Evolutionary conservation across 2,329 filamentous ascomycete genomes (phyloP).

Genomic region (Colletotrichum coccodes): DNA sequence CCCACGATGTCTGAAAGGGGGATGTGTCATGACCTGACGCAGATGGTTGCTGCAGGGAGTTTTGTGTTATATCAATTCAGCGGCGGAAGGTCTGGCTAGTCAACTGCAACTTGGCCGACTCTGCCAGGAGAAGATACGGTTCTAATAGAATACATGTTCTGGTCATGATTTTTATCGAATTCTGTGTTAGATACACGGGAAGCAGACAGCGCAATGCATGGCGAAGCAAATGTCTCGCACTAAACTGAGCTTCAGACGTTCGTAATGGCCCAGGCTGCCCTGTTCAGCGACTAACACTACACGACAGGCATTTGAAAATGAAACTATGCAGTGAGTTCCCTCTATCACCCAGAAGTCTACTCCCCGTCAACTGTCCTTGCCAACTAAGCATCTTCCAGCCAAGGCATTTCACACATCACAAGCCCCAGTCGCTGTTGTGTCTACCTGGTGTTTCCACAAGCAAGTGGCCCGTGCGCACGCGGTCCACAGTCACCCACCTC

Average conservation of each 20-base stretch:
- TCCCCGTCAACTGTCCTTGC: too few relatives aligned
- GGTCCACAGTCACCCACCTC: not conserved
- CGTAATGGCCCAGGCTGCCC: not conserved
- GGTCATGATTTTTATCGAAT: not conserved
- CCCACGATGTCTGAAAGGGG: not conserved
- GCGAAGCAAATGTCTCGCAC: not conserved
- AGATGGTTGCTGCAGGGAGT: not conserved
- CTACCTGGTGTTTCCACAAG: not conserved
- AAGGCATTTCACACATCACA: not conserved
- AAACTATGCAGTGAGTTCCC: too few relatives aligned
- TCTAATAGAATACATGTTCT: constrained; percentile 31
- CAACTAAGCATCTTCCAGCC: too few relatives aligned
- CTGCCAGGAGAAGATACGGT: constrained; percentile 22
- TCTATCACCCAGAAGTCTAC: not conserved
- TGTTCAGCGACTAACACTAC: not conserved
- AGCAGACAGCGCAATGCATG: not conserved
- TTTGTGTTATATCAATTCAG: constrained; percentile 9
- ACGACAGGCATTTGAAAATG: not conserved
- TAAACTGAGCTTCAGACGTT: not conserved
- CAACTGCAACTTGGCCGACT: not conserved
- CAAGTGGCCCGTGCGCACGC: not conserved
- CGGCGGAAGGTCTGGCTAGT: constrained; percentile 10
- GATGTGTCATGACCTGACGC: constrained; percentile 5
- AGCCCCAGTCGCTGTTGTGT: not conserved
- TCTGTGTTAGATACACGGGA: not conserved